Evolutionary conservation across 495 filamentous ascomycete genomes (phyloP), one percentile per base, ranked within the genome.

Genomic region (Geoglossum glabrum): DNA sequence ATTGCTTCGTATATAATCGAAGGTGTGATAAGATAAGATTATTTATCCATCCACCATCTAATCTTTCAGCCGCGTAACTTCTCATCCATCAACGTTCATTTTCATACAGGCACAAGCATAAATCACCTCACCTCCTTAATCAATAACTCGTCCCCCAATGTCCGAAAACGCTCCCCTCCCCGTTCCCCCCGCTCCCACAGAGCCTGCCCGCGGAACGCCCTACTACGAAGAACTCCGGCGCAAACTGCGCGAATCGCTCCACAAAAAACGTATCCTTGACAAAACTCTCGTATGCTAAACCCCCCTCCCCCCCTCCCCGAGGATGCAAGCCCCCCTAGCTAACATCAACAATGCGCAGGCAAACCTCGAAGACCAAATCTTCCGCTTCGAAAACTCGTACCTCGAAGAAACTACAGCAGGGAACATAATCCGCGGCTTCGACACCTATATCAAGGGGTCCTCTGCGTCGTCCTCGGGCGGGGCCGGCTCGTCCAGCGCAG

Each of bases 351-450:
- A 21, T 19, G 15, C 21, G 19, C 27, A 85, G 81, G 70, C 73
- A 51, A 67, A 73, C 61, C 72, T 84, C 55, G 92, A 97, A 74
- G 87, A 95, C 52, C 77, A 78, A 64, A 98, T 98, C 66, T 82
- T 73, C 68, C 80, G 83, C 58, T 81, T 83, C 64, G 92, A 98
- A 68, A 79, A 84, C 56, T 77, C 81, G 17, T 98, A 98, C 70
- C 80, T 98, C 46, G 89, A 94, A 69, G 87, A 88, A 61, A 94
- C 87, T 17, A 85, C 84, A 25, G 76, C 75, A 45, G 92, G 92
- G 19, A 98, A 98, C 72, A 97, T 98, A 65, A 88, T 98, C 70
- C 86, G 82, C 61, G 92, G 92, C 43, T 98, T 97, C 70, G 92
- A 98, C 66, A 90, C 85, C 62, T 97, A 95, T 70, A 90, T 95